Conservation (phyloP, 306 rosid genomes). For the Quercus agrifolia region DNA sequence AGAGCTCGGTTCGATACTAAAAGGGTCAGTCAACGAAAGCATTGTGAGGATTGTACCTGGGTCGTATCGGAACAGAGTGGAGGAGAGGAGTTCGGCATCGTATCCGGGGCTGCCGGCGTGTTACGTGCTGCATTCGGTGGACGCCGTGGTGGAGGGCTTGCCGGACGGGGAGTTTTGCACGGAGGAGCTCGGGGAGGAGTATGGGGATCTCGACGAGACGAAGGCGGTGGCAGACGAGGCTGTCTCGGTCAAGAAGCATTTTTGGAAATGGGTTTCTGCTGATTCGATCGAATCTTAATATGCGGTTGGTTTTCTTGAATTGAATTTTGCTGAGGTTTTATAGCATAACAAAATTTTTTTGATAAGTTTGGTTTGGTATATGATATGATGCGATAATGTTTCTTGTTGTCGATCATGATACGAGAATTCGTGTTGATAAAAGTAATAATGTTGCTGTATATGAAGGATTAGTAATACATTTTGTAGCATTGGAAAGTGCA, state of each 20-base stretch:
- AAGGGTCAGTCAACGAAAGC: conserved; percentile 1
- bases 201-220: conserved; percentile 32
- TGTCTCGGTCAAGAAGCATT: conserved; percentile 84
- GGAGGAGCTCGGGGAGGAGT: conserved; percentile 60
- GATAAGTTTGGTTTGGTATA: neutral
- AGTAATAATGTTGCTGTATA: neutral
- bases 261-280: conserved; percentile 86
- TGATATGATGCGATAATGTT: neutral
- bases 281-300: conserved; percentile 46
- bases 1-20: conserved; percentile 73
- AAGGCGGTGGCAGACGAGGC: conserved; percentile 45
- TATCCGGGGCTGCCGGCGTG: conserved; percentile 95
- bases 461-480: neutral
- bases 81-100: conserved; percentile 75
- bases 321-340: neutral
- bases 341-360: neutral
- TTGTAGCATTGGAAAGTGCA: neutral
- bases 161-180: conserved; percentile 84
- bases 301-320: neutral
- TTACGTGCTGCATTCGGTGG: conserved; percentile 72
- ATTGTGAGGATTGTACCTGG: conserved; percentile 58
- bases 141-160: conserved; percentile 66
- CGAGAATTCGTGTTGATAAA: conserved; percentile 17
- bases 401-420: conserved; percentile 16
- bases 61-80: conserved; percentile 68